Percentiles rank a stretch among this genome's conserved stretches.
phyloP scores from a whole-genome alignment of 345 rosid genomes.

The Rubroshorea leprosula region DNA sequence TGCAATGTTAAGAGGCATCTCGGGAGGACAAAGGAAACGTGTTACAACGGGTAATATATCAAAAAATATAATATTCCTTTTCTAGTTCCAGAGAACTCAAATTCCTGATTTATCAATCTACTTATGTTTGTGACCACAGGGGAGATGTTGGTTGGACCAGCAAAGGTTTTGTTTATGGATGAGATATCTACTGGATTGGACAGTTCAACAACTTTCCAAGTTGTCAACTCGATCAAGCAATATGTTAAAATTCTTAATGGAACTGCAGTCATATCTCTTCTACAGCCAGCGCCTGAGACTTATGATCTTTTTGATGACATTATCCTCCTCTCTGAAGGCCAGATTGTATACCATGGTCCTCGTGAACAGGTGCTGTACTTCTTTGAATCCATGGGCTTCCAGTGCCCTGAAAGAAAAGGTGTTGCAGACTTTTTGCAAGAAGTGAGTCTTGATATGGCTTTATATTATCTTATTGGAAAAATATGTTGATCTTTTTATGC shows the following conservation, averaged over 20 bases:
- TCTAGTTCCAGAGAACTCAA: too few relatives aligned
- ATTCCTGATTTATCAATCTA: too few relatives aligned
- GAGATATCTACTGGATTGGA: slow-evolving; percentile 80
- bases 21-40: too few relatives aligned
- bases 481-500: neutral
- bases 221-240: slow-evolving; percentile 56
- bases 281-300: slow-evolving; percentile 81
- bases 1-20: too few relatives aligned
- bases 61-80: too few relatives aligned
- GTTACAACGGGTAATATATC: slow-evolving; percentile 5
- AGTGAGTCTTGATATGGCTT: slow-evolving; percentile 29
- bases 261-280: slow-evolving; percentile 69
- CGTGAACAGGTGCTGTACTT: slow-evolving; percentile 49
- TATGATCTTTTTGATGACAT: slow-evolving; percentile 70
- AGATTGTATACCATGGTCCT: slow-evolving; percentile 65
- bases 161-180: slow-evolving; percentile 65
- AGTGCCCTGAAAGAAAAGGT: slow-evolving; percentile 72
- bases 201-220: slow-evolving; percentile 69
- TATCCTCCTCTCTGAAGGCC: slow-evolving; percentile 61
- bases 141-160: slow-evolving; percentile 74
- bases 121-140: slow-evolving; percentile 5
- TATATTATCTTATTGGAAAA: too few relatives aligned
- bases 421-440: slow-evolving; percentile 78
- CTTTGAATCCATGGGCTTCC: slow-evolving; percentile 60
- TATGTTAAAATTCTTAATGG: slow-evolving; percentile 42